These are phyloP conservation scores for Fusarium xylarioides DNA, from an alignment of 2,329 filamentous ascomycete genomes.

Conservation along the genomic window DNA sequence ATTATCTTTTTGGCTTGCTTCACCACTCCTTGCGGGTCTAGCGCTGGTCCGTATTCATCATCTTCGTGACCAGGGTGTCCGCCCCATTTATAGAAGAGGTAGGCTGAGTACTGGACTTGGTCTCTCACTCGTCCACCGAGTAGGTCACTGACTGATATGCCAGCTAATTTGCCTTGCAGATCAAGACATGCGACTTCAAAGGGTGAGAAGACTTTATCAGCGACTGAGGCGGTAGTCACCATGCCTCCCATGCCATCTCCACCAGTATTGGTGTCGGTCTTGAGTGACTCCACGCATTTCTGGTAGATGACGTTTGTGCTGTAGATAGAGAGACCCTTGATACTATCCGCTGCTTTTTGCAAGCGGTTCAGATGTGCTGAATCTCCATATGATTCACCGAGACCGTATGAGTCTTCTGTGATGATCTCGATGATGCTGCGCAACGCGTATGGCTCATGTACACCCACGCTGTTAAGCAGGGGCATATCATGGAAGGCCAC, in stretches of 20 bases:
- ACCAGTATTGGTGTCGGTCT: conserved; percentile 57
- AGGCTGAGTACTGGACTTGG: conserved; percentile 54
- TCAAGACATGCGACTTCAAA: conserved; percentile 56
- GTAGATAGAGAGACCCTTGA: conserved; percentile 46
- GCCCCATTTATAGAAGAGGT: conserved; percentile 55
- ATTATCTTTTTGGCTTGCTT: conserved; percentile 50
- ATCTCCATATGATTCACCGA: conserved; percentile 55
- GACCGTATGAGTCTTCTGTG: conserved; percentile 48
- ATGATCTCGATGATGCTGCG: conserved; percentile 54
- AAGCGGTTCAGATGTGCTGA: conserved; percentile 49
- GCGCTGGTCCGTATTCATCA: conserved; percentile 52
- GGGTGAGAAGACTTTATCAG: conserved; percentile 54
- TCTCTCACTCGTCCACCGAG: conserved; percentile 52
- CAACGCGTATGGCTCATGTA: conserved; percentile 54
- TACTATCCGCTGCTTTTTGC: conserved; percentile 42
- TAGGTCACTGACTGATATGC: conserved; percentile 51
- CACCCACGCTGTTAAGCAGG: conserved; percentile 54
- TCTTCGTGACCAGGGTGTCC: conserved; percentile 51
- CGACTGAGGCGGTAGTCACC: conserved; percentile 53
- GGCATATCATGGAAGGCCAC: conserved; percentile 58
- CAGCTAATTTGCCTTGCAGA: conserved; percentile 52
- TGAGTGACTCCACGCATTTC: conserved; percentile 78
- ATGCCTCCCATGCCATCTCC: conserved; percentile 69
- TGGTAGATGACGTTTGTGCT: conserved; percentile 88
- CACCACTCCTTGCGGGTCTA: conserved; percentile 48